Evolutionary conservation across 73 alveolate genomes (phyloP).

Genomic region (Paramecium sexaurelia): DNA sequence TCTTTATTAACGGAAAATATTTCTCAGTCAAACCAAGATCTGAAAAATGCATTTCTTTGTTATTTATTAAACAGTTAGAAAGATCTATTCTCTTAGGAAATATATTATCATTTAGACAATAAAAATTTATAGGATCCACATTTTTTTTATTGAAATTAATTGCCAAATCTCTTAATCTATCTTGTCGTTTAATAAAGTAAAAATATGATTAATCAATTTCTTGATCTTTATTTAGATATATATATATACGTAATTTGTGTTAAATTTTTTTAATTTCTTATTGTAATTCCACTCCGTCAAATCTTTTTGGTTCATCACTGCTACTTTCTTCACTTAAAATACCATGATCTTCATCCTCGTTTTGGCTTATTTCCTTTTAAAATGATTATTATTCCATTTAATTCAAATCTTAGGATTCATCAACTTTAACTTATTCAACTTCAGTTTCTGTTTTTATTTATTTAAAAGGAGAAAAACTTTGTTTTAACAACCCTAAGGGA

Average conservation of each 20-base stretch:
- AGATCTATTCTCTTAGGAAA: slow-evolving; percentile 49
- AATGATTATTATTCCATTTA: neutral
- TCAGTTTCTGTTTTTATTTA: neutral
- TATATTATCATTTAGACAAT: neutral
- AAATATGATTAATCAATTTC: slow-evolving; percentile 21
- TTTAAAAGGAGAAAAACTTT: slow-evolving; percentile 13
- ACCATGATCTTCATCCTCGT: neutral
- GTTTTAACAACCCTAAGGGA: neutral
- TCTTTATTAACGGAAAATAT: slow-evolving; percentile 18
- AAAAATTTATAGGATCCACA: slow-evolving; percentile 16
- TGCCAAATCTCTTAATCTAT: slow-evolving; percentile 37
- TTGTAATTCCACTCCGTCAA: neutral
- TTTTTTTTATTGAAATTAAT: neutral
- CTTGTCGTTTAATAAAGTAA: neutral
- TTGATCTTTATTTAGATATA: neutral
- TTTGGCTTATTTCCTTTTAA: neutral
- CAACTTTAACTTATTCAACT: neutral
- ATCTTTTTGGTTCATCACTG: neutral
- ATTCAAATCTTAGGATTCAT: neutral
- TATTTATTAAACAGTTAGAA: neutral
- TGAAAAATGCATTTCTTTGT: slow-evolving; percentile 6
- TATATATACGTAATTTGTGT: neutral
- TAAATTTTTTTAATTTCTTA: neutral
- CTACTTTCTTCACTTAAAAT: neutral
- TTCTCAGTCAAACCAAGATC: slow-evolving; percentile 2